Evolutionary conservation across 352 stramenopile genomes (phyloP).

Genomic region (Phytophthora kernoviae): DNA sequence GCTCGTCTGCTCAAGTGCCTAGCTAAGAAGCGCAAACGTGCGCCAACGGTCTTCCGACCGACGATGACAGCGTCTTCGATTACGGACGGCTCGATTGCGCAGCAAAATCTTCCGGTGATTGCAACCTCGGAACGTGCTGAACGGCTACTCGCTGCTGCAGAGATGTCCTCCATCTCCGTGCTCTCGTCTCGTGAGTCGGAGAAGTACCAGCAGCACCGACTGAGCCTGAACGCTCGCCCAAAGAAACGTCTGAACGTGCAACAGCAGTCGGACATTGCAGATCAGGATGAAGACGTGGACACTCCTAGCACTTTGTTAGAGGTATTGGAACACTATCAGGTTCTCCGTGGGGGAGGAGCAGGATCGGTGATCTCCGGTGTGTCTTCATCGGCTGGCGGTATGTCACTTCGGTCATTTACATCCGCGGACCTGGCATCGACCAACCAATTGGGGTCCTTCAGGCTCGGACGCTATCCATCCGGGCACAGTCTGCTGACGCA

Average conservation of each 20-base stretch:
- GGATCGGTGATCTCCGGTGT: conserved; percentile 35
- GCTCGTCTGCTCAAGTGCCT: conserved; percentile 66
- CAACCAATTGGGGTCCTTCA: conserved; percentile 28
- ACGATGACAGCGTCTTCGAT: conserved; percentile 46
- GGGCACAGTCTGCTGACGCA: conserved; percentile 32
- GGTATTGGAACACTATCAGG: conserved; percentile 66
- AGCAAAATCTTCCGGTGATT: conserved; percentile 9
- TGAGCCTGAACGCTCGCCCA: conserved; percentile 50
- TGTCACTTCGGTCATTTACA: conserved; percentile 55
- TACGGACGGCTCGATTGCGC: conserved; percentile 29
- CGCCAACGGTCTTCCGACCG: conserved; percentile 31
- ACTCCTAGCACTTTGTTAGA: conserved; percentile 53
- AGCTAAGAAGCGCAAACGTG: conserved; percentile 63
- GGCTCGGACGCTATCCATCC: conserved; percentile 35
- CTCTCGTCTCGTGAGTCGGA: conserved; percentile 75
- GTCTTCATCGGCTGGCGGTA: conserved; percentile 45
- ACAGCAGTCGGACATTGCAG: conserved; percentile 7
- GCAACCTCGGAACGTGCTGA: conserved; percentile 22
- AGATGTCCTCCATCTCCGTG: conserved; percentile 69
- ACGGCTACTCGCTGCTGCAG: conserved; percentile 25
- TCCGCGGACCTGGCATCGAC: conserved; percentile 45
- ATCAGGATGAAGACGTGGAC: conserved; percentile 1
- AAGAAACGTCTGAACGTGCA: conserved; percentile 34
- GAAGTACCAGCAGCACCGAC: conserved; percentile 64
- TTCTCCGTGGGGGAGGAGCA: conserved; percentile 19